Conservation (phyloP, 2,329 filamentous ascomycete species). For the Apiospora saccharicola region DNA sequence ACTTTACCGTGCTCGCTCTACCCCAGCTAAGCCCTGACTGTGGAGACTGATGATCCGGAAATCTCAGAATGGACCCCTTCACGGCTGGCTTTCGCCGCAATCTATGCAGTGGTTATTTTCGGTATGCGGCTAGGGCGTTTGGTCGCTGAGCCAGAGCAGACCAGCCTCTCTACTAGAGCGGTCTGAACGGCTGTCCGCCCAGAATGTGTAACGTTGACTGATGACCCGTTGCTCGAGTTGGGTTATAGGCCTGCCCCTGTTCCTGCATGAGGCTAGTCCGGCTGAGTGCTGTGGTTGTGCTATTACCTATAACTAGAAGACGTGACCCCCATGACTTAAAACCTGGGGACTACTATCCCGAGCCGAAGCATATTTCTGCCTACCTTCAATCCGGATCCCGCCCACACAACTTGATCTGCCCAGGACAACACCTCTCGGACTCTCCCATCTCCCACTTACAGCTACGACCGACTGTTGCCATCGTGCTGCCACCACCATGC, state of each 20-base stretch:
- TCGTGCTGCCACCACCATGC: neutral
- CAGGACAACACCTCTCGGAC: neutral
- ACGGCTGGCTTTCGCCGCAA: neutral
- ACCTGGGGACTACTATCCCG: constrained; percentile 8
- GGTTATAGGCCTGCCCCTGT: constrained; percentile 6
- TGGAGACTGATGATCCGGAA: constrained; percentile 15
- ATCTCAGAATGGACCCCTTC: constrained; percentile 11
- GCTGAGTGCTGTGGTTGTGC: neutral
- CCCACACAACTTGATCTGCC: neutral
- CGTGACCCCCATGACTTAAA: constrained; percentile 5
- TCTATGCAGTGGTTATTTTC: constrained; percentile 4
- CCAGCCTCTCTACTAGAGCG: constrained; percentile 16
- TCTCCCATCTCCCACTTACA: neutral
- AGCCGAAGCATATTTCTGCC: neutral
- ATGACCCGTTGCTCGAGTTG: constrained; percentile 9
- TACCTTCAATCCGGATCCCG: neutral
- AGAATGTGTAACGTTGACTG: neutral
- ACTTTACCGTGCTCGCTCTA: neutral
- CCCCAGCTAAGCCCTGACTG: constrained; percentile 17
- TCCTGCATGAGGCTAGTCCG: constrained; percentile 15
- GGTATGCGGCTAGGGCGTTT: constrained; percentile 18
- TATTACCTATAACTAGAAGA: constrained; percentile 14
- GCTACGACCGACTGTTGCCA: neutral
- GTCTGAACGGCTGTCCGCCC: neutral
- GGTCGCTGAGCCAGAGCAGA: constrained; percentile 4